These are phyloP conservation scores for Nemania diffusa DNA, from an alignment of 2,329 filamentous ascomycete genomes.

Conservation along the genomic window DNA sequence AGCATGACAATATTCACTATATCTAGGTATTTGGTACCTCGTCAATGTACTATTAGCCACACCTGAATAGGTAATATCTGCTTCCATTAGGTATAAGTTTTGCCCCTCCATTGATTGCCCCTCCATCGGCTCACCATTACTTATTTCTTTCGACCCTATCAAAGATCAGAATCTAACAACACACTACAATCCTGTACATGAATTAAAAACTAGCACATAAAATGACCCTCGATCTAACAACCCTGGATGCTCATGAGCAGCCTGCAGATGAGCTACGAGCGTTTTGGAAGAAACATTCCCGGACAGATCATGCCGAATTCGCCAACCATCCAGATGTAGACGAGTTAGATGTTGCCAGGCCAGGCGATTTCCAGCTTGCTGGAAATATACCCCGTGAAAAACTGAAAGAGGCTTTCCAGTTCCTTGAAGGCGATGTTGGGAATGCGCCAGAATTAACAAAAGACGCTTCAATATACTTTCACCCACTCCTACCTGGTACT, in stretches of 20 bases:
- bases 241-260: constrained; percentile 79
- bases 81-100: background rate
- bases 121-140: background rate
- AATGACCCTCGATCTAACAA: constrained; percentile 58
- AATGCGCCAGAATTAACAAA: constrained; percentile 46
- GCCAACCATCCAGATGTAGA: constrained; percentile 65
- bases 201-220: background rate
- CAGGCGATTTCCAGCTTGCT: constrained; percentile 58
- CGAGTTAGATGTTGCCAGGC: constrained; percentile 57
- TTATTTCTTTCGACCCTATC: background rate
- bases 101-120: background rate
- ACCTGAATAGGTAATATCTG: background rate
- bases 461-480: constrained; percentile 68
- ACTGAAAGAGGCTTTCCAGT: constrained; percentile 57
- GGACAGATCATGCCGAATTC: constrained; percentile 64
- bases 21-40: background rate
- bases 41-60: too few species aligned
- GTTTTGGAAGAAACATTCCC: constrained; percentile 80
- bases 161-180: background rate
- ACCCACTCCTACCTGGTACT: constrained; percentile 75
- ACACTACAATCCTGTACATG: background rate
- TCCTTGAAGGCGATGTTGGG: constrained; percentile 51
- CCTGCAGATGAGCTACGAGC: constrained; percentile 76
- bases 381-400: constrained; percentile 56
- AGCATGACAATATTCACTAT: too few species aligned